These are phyloP conservation scores for Graphilbum ipis-grandicollis DNA, from an alignment of 2,329 filamentous ascomycete genomes.

Conservation along the genomic window DNA sequence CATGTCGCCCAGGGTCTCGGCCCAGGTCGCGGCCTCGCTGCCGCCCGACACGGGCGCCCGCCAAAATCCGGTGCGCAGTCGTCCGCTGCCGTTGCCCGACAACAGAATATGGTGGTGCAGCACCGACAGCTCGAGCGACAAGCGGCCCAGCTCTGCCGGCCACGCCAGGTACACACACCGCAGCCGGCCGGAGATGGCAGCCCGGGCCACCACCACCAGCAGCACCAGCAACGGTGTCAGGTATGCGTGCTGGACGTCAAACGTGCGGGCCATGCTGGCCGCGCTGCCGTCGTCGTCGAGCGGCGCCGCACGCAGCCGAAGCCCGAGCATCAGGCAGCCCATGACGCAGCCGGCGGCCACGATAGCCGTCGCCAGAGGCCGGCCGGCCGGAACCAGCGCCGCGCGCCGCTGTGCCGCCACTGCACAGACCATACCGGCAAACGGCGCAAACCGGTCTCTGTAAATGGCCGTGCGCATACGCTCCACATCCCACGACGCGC, in stretches of 20 bases:
- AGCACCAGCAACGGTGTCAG: constrained; percentile 33
- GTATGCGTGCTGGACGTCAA: constrained; percentile 18
- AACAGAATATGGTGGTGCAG: constrained; percentile 46
- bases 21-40: background rate
- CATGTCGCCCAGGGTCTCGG: background rate
- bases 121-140: constrained; percentile 40
- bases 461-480: constrained; percentile 2
- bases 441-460: constrained; percentile 5
- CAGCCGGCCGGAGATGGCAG: constrained; percentile 21
- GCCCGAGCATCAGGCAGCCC: background rate
- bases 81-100: constrained; percentile 35
- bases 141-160: constrained; percentile 36
- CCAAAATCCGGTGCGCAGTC: constrained; percentile 18
- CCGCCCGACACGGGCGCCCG: too few species aligned
- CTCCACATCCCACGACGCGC: constrained; percentile 1
- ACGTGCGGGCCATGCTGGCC: too few species aligned
- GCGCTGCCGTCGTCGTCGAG: background rate
- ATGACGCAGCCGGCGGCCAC: background rate
- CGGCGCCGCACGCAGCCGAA: background rate
- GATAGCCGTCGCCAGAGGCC: background rate
- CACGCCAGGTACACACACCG: constrained; percentile 24
- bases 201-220: constrained; percentile 33
- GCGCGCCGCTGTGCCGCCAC: constrained; percentile 2
- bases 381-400: background rate
- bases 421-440: constrained; percentile 5